Evolutionary conservation across 2,329 filamentous ascomycete genomes (phyloP).

Genomic region (Xylaria sp.): DNA sequence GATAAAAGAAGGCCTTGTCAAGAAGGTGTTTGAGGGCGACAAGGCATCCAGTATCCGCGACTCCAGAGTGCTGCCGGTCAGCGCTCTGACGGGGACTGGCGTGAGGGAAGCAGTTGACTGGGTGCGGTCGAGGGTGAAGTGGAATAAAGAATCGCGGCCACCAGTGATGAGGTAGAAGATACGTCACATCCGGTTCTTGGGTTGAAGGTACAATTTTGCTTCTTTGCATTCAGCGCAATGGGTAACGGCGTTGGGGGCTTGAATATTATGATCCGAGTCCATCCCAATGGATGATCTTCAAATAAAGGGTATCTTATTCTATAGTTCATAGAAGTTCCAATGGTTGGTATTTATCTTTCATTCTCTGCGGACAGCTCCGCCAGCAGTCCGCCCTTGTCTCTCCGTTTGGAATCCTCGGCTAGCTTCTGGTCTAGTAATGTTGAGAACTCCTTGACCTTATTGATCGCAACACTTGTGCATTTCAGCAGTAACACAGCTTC

Average conservation of each 20-base stretch:
- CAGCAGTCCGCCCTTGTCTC: constrained; percentile 77
- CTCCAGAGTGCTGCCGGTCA: constrained; percentile 87
- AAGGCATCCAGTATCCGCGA: constrained; percentile 85
- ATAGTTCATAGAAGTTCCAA: constrained; percentile 24
- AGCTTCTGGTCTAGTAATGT: constrained; percentile 72
- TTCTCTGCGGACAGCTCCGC: constrained; percentile 83
- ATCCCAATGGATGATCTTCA: constrained; percentile 20
- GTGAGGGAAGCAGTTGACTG: constrained; percentile 97
- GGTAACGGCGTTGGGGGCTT: constrained; percentile 29
- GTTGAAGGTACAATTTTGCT: constrained; percentile 25
- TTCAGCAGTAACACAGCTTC: constrained; percentile 78
- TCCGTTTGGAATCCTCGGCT: constrained; percentile 75
- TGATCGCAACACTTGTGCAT: constrained; percentile 73
- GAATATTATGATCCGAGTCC: constrained; percentile 18
- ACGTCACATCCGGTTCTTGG: constrained; percentile 11
- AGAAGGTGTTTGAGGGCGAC: constrained; percentile 93
- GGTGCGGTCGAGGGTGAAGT: constrained; percentile 87
- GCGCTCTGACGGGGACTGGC: constrained; percentile 83
- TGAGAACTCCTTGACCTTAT: constrained; percentile 80
- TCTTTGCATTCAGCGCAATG: constrained; percentile 34
- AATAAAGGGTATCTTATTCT: constrained; percentile 43
- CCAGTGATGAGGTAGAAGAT: constrained; percentile 78
- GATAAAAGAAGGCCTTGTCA: constrained; percentile 95
- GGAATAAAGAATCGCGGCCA: constrained; percentile 92
- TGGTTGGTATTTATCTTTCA: constrained; percentile 61